phyloP scores from a whole-genome alignment of 768 basidiomycete species.

The Boletus reticuloceps region DNA sequence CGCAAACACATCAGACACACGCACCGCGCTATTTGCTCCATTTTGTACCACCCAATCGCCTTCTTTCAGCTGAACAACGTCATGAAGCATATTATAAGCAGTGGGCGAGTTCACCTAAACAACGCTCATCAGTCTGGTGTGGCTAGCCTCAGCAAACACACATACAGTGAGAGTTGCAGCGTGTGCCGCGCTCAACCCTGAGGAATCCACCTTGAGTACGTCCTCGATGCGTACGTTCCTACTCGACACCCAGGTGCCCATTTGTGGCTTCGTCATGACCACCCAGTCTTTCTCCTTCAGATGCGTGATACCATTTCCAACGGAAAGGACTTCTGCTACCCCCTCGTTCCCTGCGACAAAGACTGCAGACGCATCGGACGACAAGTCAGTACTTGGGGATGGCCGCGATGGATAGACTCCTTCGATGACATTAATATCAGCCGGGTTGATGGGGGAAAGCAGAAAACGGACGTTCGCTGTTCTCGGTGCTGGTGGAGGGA shows the following conservation, averaged over 20 bases:
- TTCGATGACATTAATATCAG: slow-evolving; percentile 78
- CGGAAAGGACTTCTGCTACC: slow-evolving; percentile 58
- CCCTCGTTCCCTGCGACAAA: slow-evolving; percentile 80
- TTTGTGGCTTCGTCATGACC: slow-evolving; percentile 61
- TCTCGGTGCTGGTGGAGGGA: slow-evolving; percentile 51
- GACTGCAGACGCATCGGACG: slow-evolving; percentile 35
- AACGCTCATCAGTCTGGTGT: not conserved
- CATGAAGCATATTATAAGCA: slow-evolving; percentile 77
- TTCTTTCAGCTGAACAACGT: slow-evolving; percentile 58
- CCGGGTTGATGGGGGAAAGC: slow-evolving; percentile 76
- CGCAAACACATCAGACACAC: slow-evolving; percentile 21
- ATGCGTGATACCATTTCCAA: slow-evolving; percentile 52
- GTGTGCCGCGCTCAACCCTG: slow-evolving; percentile 52
- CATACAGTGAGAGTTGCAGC: slow-evolving; percentile 76
- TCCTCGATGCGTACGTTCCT: slow-evolving; percentile 54
- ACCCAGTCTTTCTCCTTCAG: slow-evolving; percentile 69
- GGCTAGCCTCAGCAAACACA: not conserved
- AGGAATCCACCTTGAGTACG: slow-evolving; percentile 57
- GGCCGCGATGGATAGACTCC: slow-evolving; percentile 79
- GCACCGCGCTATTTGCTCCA: slow-evolving; percentile 79
- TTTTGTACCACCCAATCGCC: slow-evolving; percentile 88
- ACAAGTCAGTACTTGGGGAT: slow-evolving; percentile 34
- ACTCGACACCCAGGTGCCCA: slow-evolving; percentile 72
- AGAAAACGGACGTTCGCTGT: slow-evolving; percentile 66
- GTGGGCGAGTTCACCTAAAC: slow-evolving; percentile 77